A percentile compares a stretch with the other conserved stretches of the same genome.
phyloP scores from a whole-genome alignment of 1,284 basidiomycete genomes.

The Leccinum glutinopallens region DNA sequence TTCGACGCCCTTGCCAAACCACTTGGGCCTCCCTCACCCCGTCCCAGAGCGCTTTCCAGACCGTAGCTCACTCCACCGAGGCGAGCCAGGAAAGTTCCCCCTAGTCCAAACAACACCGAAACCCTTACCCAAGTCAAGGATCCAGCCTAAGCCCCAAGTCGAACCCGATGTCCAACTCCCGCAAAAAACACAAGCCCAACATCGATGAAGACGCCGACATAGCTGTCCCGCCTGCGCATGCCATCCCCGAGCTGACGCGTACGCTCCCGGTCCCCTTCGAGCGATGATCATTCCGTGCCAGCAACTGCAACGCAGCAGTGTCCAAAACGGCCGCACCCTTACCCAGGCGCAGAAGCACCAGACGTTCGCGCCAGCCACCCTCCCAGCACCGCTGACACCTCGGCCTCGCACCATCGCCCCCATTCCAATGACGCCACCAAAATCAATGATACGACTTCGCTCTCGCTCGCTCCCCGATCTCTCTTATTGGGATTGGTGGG shows the following conservation, averaged over 20 bases:
- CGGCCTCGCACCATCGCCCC: neutral
- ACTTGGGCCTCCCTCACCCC: slow-evolving; percentile 50
- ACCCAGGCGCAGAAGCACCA: neutral
- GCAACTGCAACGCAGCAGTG: neutral
- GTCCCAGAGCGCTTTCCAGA: too few relatives aligned
- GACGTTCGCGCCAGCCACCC: slow-evolving; percentile 39
- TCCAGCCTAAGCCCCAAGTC: neutral
- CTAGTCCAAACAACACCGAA: slow-evolving; percentile 6
- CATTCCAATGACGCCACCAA: too few relatives aligned
- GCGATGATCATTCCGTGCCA: neutral
- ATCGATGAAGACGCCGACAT: neutral
- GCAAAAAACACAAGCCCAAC: too few relatives aligned
- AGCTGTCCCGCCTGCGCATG: slow-evolving; percentile 58
- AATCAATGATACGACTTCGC: too few relatives aligned
- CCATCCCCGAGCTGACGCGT: slow-evolving; percentile 36
- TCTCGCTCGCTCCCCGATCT: too few relatives aligned
- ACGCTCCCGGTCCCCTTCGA: neutral
- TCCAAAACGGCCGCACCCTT: slow-evolving; percentile 18
- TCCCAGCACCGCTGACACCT: too few relatives aligned
- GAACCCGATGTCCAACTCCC: too few relatives aligned
- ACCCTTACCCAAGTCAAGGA: too few relatives aligned
- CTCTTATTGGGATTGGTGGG: too few relatives aligned
- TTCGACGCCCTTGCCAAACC: too few relatives aligned
- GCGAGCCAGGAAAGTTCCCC: too few relatives aligned
- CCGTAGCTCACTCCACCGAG: slow-evolving; percentile 10